Percentiles rank a stretch among this genome's conserved stretches.
phyloP scores from a whole-genome alignment of 2,329 filamentous ascomycete genomes.

The Xylariomycetidae sp. region DNA sequence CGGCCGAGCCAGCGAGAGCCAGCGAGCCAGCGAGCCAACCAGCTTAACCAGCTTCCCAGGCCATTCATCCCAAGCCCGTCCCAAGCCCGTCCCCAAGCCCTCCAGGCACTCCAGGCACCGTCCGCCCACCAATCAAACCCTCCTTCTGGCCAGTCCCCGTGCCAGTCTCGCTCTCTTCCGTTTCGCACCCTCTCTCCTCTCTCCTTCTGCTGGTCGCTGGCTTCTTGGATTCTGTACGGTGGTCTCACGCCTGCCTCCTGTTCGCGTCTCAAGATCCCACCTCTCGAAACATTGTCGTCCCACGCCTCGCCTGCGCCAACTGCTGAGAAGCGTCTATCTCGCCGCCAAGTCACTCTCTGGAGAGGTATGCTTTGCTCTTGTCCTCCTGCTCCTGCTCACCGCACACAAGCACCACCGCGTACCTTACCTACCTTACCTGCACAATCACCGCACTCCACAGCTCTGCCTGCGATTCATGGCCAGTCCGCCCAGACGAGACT shows the following conservation, averaged over 20 bases:
- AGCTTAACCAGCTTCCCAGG: too few relatives aligned
- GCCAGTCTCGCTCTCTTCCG: not conserved
- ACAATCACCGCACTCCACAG: slow-evolving; percentile 4
- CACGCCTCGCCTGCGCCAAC: slow-evolving; percentile 15
- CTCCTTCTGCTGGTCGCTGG: not conserved
- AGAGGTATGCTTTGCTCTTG: not conserved
- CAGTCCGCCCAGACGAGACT: slow-evolving; percentile 1
- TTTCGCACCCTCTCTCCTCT: not conserved
- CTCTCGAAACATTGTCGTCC: slow-evolving; percentile 19
- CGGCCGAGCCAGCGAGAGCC: too few relatives aligned
- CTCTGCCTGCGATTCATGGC: slow-evolving; percentile 1
- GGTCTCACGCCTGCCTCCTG: slow-evolving; percentile 11
- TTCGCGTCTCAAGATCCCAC: slow-evolving; percentile 12
- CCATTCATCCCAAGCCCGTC: too few relatives aligned
- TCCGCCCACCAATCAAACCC: too few relatives aligned
- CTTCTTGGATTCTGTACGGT: too few relatives aligned
- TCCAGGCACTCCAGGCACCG: too few relatives aligned
- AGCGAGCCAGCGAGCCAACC: too few relatives aligned
- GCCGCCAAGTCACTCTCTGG: not conserved
- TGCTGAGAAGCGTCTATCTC: not conserved
- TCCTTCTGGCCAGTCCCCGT: too few relatives aligned
- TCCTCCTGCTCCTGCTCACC: not conserved
- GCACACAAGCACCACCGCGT: slow-evolving; percentile 4
- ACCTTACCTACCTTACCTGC: slow-evolving; percentile 1
- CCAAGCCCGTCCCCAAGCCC: too few relatives aligned